Evolutionary conservation across 2,329 filamentous ascomycete genomes (phyloP), one percentile per base, ranked within the genome.

Genomic region (Coniochaeta sp.): DNA sequence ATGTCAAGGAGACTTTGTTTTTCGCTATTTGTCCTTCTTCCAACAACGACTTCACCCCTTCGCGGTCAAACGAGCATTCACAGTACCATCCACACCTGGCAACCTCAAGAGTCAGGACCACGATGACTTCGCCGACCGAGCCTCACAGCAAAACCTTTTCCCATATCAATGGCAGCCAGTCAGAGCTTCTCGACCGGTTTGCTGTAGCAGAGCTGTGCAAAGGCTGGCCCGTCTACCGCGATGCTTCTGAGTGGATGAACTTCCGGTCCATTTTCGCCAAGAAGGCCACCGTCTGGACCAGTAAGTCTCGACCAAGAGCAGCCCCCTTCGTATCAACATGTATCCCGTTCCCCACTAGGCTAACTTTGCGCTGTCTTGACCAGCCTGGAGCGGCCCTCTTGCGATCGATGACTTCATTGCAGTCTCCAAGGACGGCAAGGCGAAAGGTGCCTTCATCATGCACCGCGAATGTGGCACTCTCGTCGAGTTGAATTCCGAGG

Each of bases 381-480:
- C n/a, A 81, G 79, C 79, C 56, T 81, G 78, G 79, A 77, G 74
- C 60, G 77, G 73, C 54, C 70, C 72, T 32, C 72, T 72, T 40
- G 65, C 65, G 19, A 73, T 78, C 61, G 76, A 78, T 62, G 73
- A 75, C 61, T 81, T 82, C 68, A 81, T 82, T 64, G 63, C 69
- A 22, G 74, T 78, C 56, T 83, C 80, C 14, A 77, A 81, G 63
- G 69, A 72, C 9, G 81, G 80, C 60, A 81, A 82, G 69, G 71
- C 76, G 26, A 71, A 72, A 10, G 80, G 81, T 19, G 80, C 76
- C 57, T 83, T 82, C 70, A 84, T 84, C 70, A 81, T 82, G 79
- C 81, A 84, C 67, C 80, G 81, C 61, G 78, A 80, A 65, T 79
- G 77, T 68, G 78, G 79, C 44, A 80, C 77, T 0, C 66, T 75